These are phyloP conservation scores for Ceratobasidium sp. DNA, from an alignment of 1,284 basidiomycete species.

Conservation along the genomic window DNA sequence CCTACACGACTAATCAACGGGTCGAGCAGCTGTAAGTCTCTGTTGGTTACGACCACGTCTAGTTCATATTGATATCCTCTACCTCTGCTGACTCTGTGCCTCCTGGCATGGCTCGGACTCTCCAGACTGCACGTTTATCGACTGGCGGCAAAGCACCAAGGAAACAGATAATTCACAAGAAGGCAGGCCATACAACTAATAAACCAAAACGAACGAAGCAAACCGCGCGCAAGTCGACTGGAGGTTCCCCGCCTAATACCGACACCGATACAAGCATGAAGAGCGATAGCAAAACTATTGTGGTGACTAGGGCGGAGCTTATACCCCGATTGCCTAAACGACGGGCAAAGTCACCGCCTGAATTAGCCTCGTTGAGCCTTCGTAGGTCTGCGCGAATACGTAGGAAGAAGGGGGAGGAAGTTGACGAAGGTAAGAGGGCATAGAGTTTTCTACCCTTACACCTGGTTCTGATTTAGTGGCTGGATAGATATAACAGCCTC, in stretches of 20 bases:
- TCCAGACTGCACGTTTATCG: conserved; percentile 45
- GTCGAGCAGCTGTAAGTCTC: neutral
- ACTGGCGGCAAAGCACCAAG: conserved; percentile 37
- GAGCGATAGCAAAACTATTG: conserved; percentile 9
- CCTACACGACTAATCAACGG: neutral
- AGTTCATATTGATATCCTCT: neutral
- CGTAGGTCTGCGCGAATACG: conserved; percentile 37
- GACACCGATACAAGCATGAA: neutral
- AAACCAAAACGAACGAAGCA: neutral
- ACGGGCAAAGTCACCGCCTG: neutral
- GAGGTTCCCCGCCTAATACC: neutral
- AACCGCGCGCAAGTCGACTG: conserved; percentile 21
- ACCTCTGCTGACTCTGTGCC: conserved; percentile 2
- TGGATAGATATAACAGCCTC: neutral
- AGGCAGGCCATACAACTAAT: neutral
- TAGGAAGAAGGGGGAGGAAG: neutral
- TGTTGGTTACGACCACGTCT: neutral
- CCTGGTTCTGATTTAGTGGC: conserved; percentile 30
- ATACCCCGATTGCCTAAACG: conserved; percentile 34
- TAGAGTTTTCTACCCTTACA: neutral
- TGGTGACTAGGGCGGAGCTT: conserved; percentile 31
- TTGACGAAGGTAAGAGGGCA: neutral
- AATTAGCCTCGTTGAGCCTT: neutral
- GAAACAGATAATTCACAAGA: conserved; percentile 4
- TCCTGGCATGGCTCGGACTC: conserved; percentile 46